A percentile compares a stretch with the other conserved stretches of the same genome.
Evolutionary conservation across 192 early-diverging fungal genomes (phyloP).

Genomic region (Coemansia sp.): DNA sequence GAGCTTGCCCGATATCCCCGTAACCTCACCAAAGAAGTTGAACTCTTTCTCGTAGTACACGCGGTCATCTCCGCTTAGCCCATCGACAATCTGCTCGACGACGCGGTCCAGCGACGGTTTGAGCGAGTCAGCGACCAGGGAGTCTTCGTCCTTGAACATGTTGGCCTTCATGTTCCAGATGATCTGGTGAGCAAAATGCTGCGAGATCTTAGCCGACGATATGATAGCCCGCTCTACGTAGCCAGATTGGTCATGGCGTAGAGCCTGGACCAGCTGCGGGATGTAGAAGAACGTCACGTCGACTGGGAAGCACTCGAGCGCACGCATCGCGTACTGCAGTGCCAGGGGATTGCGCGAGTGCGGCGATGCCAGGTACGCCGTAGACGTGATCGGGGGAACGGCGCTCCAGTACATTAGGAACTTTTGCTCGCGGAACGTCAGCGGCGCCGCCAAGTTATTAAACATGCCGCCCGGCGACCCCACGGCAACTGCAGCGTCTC

Average conservation of each 20-base stretch:
- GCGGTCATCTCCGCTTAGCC: conserved; percentile 84
- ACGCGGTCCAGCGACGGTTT: conserved; percentile 89
- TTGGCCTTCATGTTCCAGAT: conserved; percentile 99
- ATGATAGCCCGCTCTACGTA: conserved; percentile 96
- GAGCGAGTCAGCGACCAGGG: conserved; percentile 68
- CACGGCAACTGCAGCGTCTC: neutral
- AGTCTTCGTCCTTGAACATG: conserved; percentile 76
- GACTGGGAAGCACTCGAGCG: conserved; percentile 85
- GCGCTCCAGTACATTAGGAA: conserved; percentile 87
- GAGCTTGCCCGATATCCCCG: conserved; percentile 95
- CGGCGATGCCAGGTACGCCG: conserved; percentile 71
- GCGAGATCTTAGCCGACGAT: conserved; percentile 88
- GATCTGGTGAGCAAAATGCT: conserved; percentile 99
- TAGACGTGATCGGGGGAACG: conserved; percentile 87
- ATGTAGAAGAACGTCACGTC: conserved; percentile 98
- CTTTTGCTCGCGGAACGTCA: conserved; percentile 54
- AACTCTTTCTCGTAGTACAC: conserved; percentile 96
- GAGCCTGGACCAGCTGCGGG: conserved; percentile 95
- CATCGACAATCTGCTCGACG: conserved; percentile 72
- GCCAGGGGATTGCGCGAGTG: conserved; percentile 82
- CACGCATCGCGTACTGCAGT: conserved; percentile 91
- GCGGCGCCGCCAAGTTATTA: conserved; percentile 11
- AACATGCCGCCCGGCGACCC: conserved; percentile 29
- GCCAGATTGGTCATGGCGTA: conserved; percentile 83
- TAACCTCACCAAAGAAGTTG: conserved; percentile 91